Percentiles rank a stretch among this genome's conserved stretches.
Conservation (phyloP, 2,329 filamentous ascomycete genomes). For the Colletotrichum higginsianum region DNA sequence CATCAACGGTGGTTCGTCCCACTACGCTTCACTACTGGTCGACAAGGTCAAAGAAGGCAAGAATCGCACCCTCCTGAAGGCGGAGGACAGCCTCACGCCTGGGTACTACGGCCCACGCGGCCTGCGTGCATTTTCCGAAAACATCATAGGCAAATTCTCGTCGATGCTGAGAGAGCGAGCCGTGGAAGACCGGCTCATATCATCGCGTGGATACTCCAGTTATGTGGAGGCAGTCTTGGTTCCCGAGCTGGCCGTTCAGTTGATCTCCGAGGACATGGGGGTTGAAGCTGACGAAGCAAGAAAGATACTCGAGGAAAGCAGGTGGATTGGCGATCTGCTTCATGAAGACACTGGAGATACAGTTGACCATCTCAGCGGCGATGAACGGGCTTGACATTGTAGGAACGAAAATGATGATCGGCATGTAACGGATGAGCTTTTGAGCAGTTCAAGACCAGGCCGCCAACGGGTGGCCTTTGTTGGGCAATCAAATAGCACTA, state of each 20-base stretch:
- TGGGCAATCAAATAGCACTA: not conserved
- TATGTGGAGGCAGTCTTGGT: conserved; percentile 85
- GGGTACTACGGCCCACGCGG: conserved; percentile 90
- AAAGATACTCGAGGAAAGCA: conserved; percentile 76
- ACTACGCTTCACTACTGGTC: conserved; percentile 72
- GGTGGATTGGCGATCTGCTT: conserved; percentile 76
- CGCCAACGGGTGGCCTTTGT: not conserved
- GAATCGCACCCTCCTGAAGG: conserved; percentile 72
- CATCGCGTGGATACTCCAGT: conserved; percentile 74
- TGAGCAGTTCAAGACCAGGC: not conserved
- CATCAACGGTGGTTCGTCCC: conserved; percentile 71
- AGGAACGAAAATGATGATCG: too few relatives aligned
- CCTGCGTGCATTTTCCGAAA: conserved; percentile 79
- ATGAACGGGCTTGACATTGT: conserved; percentile 11
- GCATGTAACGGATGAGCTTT: not conserved
- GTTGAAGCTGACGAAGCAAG: conserved; percentile 61
- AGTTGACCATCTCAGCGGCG: conserved; percentile 37
- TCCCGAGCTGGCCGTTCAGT: conserved; percentile 73
- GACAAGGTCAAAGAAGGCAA: conserved; percentile 70
- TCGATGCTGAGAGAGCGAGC: conserved; percentile 73
- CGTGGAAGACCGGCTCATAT: conserved; percentile 75
- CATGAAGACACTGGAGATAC: conserved; percentile 71
- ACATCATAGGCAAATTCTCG: conserved; percentile 74
- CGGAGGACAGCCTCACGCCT: conserved; percentile 72
- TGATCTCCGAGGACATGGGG: conserved; percentile 71